phyloP scores from a whole-genome alignment of 2,329 filamentous ascomycete genomes.

The Colletotrichum sp. region DNA sequence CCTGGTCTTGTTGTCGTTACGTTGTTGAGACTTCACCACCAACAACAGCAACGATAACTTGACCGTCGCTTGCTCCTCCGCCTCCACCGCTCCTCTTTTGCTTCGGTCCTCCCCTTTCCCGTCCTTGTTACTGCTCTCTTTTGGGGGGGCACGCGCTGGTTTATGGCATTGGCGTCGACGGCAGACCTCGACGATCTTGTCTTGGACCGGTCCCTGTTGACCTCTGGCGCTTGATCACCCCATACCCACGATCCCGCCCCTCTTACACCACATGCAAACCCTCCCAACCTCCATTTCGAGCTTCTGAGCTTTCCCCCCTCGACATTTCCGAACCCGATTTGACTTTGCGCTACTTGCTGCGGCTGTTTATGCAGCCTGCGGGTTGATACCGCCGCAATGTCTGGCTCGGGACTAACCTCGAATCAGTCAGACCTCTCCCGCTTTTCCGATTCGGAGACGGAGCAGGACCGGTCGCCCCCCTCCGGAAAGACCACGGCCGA shows the following conservation, averaged over 20 bases:
- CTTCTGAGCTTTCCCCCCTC: neutral
- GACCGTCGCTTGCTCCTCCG: neutral
- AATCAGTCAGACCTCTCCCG: slow-evolving; percentile 37
- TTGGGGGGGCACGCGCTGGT: neutral
- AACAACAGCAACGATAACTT: neutral
- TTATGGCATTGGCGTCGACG: neutral
- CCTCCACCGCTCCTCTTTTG: neutral
- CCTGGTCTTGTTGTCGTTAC: neutral
- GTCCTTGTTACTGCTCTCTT: neutral
- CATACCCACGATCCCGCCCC: neutral
- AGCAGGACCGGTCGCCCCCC: slow-evolving; percentile 32
- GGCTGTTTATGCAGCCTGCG: slow-evolving; percentile 7
- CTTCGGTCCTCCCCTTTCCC: neutral
- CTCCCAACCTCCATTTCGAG: neutral
- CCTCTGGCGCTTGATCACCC: neutral
- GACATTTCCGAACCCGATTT: neutral
- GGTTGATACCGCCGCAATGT: slow-evolving; percentile 13
- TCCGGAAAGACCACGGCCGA: slow-evolving; percentile 46
- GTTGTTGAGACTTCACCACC: neutral
- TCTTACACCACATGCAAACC: neutral
- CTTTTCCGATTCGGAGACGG: slow-evolving; percentile 50
- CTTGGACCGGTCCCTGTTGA: neutral
- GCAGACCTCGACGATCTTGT: neutral
- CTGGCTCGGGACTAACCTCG: slow-evolving; percentile 36
- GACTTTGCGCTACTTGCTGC: neutral